Percentiles rank a stretch among this genome's conserved stretches.
phyloP scores from a whole-genome alignment of 2,329 filamentous ascomycete genomes.

The Hymenoscyphus albidus region DNA sequence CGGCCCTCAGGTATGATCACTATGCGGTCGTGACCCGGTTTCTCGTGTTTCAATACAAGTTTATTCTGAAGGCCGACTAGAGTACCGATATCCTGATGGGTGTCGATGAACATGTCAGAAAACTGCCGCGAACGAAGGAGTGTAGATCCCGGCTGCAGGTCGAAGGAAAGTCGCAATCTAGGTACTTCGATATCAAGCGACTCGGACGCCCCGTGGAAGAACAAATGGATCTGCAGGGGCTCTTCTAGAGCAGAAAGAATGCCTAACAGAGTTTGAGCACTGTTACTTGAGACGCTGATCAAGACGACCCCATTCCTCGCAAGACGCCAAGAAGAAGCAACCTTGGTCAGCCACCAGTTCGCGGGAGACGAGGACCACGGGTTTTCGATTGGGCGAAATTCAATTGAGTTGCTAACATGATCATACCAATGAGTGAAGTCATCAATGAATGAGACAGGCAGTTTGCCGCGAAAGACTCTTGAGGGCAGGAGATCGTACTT shows the following conservation, averaged over 20 bases:
- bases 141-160: slow-evolving; percentile 28
- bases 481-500: slow-evolving; percentile 15
- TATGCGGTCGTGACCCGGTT: slow-evolving; percentile 39
- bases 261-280: slow-evolving; percentile 33
- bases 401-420: slow-evolving; percentile 9
- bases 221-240: slow-evolving; percentile 36
- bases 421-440: slow-evolving; percentile 21
- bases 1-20: slow-evolving; percentile 53
- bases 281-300: slow-evolving; percentile 37
- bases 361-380: slow-evolving; percentile 31
- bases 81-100: slow-evolving; percentile 46
- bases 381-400: slow-evolving; percentile 23
- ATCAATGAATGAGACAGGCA: slow-evolving; percentile 14
- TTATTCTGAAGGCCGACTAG: slow-evolving; percentile 57
- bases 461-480: slow-evolving; percentile 10
- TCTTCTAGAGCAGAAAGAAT: slow-evolving; percentile 40
- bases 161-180: slow-evolving; percentile 46
- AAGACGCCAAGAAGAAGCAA: background rate
- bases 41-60: slow-evolving; percentile 49
- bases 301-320: slow-evolving; percentile 29
- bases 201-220: slow-evolving; percentile 18
- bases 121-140: slow-evolving; percentile 46
- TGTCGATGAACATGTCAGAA: slow-evolving; percentile 47
- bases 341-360: slow-evolving; percentile 31
- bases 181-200: slow-evolving; percentile 41